Base-by-base conservation (phyloP, 2,329 filamentous ascomycete species). In the Domatiomyces globalis region DNA sequence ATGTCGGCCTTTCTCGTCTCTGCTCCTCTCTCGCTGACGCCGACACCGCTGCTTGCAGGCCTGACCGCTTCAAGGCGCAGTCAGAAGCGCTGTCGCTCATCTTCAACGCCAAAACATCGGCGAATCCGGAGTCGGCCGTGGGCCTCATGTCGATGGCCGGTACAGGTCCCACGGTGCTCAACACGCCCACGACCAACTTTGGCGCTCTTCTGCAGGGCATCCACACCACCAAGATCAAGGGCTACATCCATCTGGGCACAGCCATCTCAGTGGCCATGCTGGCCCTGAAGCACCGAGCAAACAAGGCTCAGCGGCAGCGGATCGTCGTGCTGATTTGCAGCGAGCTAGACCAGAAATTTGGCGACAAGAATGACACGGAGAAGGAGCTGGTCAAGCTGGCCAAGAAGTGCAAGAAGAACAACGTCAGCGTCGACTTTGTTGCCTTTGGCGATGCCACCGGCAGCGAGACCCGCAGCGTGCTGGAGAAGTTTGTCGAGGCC, bases 111-210 rank as follows among this genome's bases (percentile, higher is more conserved):
- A 95, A 98, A 70, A 95, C 89, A 61, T 84, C 88, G 71, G 85
- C 84, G 61, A 95, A 98, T 69, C 88, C 92, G 29, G 92, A 98
- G 72, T 96, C 90, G 6, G 94, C 89, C 9, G 92, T 98, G 59
- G 92, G 94, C 49, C 75, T 98, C 58, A 95, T 98, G 89, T 95
- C 87, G 71, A 96, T 96, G 90, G 92, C 87, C 58, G 92, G 90
- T 64, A 90, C 87, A 66, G 89, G 88, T n/a, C 92, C 92, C 47
- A 90, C 96, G 72, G 90, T 98, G 58, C 80, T 98, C 58, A 94
- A 92, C 53, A 98, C 92, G 33, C 80, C 96, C 66, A 96, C 92
- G 50, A 90, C 87, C 54, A 94, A 98, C 69, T 87, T 92, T 65
- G 92, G 92, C 69, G 92, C 94, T 74, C 87, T 98, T 62, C 76